Percentiles rank a stretch among this genome's conserved stretches.
These are phyloP conservation scores for Fraxinus baroniana DNA, from an alignment of 305 asterid species.

Conservation along the genomic window DNA sequence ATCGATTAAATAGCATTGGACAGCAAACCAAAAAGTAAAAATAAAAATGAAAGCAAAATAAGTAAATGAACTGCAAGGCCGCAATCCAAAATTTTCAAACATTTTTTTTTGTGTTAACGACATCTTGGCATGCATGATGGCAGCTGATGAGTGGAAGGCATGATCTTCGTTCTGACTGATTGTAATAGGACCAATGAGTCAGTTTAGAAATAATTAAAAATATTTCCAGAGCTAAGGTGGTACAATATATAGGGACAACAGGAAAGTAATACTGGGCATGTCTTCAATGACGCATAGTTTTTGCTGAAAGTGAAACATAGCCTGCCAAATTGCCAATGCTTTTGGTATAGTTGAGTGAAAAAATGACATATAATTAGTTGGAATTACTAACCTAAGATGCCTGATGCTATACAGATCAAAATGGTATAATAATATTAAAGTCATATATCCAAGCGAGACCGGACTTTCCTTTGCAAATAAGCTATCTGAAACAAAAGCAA, in stretches of 20 bases:
- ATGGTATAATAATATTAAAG: neutral
- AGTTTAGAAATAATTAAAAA: neutral
- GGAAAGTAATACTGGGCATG: neutral
- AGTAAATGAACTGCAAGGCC: neutral
- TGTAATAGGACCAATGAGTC: constrained; percentile 5
- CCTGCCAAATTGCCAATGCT: neutral
- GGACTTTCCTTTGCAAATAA: neutral
- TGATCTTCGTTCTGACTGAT: neutral
- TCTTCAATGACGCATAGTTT: neutral
- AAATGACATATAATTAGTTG: neutral
- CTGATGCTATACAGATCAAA: neutral
- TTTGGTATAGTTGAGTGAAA: neutral
- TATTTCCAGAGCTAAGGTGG: constrained; percentile 2
- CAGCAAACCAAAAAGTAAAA: neutral
- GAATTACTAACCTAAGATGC: neutral
- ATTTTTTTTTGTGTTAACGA: neutral
- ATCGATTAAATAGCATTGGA: neutral
- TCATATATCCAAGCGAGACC: neutral
- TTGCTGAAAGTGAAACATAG: neutral
- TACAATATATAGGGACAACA: neutral
- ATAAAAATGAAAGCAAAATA: neutral
- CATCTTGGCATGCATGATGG: constrained; percentile 1
- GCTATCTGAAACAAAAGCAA: neutral
- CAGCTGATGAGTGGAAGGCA: neutral
- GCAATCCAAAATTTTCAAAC: neutral